Evolutionary conservation across 78 protist genomes (phyloP), one percentile per base, ranked within the genome.

Genomic region (Speleostelium caveatum): DNA sequence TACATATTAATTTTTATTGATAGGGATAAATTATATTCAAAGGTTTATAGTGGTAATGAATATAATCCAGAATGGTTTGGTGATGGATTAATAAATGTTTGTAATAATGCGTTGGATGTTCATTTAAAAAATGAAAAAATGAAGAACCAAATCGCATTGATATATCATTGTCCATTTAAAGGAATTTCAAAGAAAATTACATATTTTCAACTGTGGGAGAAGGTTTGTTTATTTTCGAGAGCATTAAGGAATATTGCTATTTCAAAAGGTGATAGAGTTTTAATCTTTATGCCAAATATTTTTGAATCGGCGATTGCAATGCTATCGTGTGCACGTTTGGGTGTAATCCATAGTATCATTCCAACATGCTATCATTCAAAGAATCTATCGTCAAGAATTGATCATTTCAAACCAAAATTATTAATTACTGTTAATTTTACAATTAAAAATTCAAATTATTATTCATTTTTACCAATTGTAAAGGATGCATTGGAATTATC

Each of bases 291-390:
- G 95, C 95, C 98, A n/a, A 97, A 91, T 95, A 35, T 80, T 17
- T 45, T 77, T 22, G 96, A 95, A 87, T 21, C 35, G 3, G 61
- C 67, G 14, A 42, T 93, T 17, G 76, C 97, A 32, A 97, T 97
- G 98, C 96, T 97, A 32, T 97, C 98, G 58, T 97, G 98, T 56
- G 97, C 98, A 39, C 68, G 98, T 14, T 79, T 97, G 21, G 98
- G 98, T 51, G 98, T 98, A 16, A 63, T 97, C 2, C 98, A 75
- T 41, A 59, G 65, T 61, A 36, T 41, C 1, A 1, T 75, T 17
- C 41, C 19, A 1, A 56, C 26, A 17, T 3, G 75, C 17, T 73
- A 61, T n/a, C 55, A 32, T 24, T 14, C 12, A 22, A 39, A 26
- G 19, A 24, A 24, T 26, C n/a, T 68, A 12, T 36, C 75, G 10